A percentile compares a stretch with the other conserved stretches of the same genome.
Evolutionary conservation across 2,329 filamentous ascomycete genomes (phyloP).

Genomic region (Penicillium sp.): DNA sequence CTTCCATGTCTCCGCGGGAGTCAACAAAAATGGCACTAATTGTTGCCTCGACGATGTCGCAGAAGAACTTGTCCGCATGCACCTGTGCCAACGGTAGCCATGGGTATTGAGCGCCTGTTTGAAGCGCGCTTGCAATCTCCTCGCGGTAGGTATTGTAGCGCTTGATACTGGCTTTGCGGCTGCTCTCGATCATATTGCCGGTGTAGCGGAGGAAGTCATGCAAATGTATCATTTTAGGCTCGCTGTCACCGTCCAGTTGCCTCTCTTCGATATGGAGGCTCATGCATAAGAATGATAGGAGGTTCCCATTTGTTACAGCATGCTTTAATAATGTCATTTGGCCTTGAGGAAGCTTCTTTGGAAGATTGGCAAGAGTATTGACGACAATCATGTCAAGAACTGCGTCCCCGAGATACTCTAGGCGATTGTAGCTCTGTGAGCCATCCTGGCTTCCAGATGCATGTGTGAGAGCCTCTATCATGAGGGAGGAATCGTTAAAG

Average conservation of each 20-base stretch:
- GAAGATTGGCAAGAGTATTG: conserved; percentile 37
- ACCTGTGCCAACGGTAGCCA: conserved; percentile 74
- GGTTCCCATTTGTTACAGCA: conserved; percentile 77
- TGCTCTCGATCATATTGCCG: conserved; percentile 15
- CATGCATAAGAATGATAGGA: conserved; percentile 78
- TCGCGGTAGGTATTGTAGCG: conserved; percentile 52
- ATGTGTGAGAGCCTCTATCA: conserved; percentile 83
- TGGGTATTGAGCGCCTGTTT: conserved; percentile 64
- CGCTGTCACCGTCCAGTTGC: no score
- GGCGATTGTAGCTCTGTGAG: conserved; percentile 68
- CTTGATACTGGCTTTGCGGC: conserved; percentile 40
- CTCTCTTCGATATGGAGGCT: conserved; percentile 44
- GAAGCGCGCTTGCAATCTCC: conserved; percentile 57
- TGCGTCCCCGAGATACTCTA: conserved; percentile 88
- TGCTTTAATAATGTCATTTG: conserved; percentile 78
- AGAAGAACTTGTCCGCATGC: conserved; percentile 75
- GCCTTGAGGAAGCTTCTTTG: conserved; percentile 52
- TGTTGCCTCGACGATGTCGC: conserved; percentile 79
- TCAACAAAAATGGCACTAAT: conserved; percentile 87
- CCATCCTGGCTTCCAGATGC: conserved; percentile 61
- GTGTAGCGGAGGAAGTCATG: conserved; percentile 69
- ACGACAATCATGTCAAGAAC: conserved; percentile 80
- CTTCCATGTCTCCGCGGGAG: conserved; percentile 62
- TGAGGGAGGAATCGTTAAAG: conserved; percentile 69
- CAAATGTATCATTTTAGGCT: conserved; percentile 52